Evolutionary conservation across 345 rosid species (phyloP), one percentile per base, ranked within the genome.

Genomic region (Eutrema heterophyllum): DNA sequence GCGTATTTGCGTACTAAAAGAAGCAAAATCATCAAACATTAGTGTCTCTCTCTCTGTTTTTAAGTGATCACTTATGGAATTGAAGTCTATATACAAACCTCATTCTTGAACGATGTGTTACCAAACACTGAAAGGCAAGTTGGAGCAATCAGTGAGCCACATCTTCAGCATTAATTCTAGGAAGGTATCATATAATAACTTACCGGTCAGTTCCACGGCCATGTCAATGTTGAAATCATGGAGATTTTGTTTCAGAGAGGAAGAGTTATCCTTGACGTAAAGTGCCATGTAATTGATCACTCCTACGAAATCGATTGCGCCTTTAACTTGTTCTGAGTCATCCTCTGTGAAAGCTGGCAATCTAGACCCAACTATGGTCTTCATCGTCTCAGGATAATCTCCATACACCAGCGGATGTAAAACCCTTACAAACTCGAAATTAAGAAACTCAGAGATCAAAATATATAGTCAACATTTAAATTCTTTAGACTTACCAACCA

Each of bases 321-420:
- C 96, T 72, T 91, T 89, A 5, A 88, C 68, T 58, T 90, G 86
- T 39, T 76, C 69, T 33, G 88, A 76, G 64, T 91, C 88, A 14
- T 82, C 74, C 64, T 38, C 48, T 30, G 94, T 73, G 79, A 93
- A 87, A 51, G 4, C 81, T 7, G 97, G 96, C 67, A 93, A 81
- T 33, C 98, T 83, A 49, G 53, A 75, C 55, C 92, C 88, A 12
- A 85, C 97, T 50, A 83, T 79, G 62, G 55, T 84, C 75, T 75
- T 84, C 96, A 93, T 93, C 30, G 96, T 83, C 63, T 82, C 84
- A 2, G 98, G 97, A 79, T 93, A 93, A 59, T 90, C 86, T 0
- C 98, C 98, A 13, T 82, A 83, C 30, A 89, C 84, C 81, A 90
- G 58, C 11, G 96, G 98, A 43, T 90, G 93, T 12, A 93, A 68